Conservation (phyloP, 163 green algal species). For the Scenedesmus sp. region DNA sequence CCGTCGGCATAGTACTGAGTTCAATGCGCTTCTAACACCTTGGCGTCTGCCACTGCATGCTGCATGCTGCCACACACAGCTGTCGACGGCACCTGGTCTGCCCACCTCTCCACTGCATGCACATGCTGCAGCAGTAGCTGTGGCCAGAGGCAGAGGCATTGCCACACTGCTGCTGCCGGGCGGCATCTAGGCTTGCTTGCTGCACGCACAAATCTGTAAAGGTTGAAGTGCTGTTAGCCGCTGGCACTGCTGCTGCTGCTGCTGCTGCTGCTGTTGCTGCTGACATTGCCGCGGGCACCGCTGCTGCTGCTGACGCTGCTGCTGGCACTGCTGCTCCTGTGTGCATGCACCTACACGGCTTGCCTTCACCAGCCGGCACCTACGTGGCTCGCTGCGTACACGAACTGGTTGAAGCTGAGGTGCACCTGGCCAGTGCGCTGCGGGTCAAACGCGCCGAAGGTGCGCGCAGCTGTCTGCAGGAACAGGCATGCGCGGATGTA, state of each 20-base stretch:
- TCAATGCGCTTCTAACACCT: not conserved
- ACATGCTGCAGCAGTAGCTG: not conserved
- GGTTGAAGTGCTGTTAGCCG: not conserved
- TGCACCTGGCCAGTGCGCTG: constrained; percentile 70
- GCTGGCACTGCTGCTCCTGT: not conserved
- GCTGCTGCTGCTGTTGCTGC: not conserved
- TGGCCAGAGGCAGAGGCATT: no score
- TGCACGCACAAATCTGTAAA: no score
- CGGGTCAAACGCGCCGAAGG: constrained; percentile 86
- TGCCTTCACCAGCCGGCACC: constrained; percentile 12
- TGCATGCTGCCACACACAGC: not conserved
- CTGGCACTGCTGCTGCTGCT: not conserved
- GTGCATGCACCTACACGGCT: not conserved
- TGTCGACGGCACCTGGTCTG: no score
- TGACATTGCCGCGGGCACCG: not conserved
- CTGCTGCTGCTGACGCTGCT: not conserved
- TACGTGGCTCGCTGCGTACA: constrained; percentile 63
- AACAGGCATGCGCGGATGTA: constrained; percentile 86
- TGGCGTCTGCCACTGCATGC: not conserved
- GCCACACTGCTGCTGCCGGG: no score
- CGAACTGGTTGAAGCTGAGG: constrained; percentile 81
- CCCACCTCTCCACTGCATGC: no score
- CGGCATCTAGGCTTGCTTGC: not conserved
- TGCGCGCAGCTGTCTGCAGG: constrained; percentile 77
- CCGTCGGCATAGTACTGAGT: not conserved